Base-by-base conservation (phyloP, 1,284 basidiomycete genomes). In the Porogramme epimiltina region DNA sequence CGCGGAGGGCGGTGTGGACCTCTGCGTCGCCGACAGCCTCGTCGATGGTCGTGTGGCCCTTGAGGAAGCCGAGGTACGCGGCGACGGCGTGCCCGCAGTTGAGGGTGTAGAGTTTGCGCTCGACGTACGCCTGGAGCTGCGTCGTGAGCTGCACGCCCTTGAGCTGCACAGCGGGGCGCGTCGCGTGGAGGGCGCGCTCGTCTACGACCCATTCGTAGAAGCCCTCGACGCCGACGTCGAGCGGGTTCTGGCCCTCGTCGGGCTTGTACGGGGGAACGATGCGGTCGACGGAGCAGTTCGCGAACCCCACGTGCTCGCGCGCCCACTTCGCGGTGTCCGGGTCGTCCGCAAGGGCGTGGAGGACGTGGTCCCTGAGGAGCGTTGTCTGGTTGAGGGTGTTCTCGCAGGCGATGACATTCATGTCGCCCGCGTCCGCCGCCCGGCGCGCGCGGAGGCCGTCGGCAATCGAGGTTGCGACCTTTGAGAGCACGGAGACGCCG, bases 161-260 rank as follows among this genome's bases (percentile, higher is more conserved):
- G 38, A 75, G 62, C n/a, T 61, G 55, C 9, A 69, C 60, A 18
- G 52, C 52, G 20, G 61, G 58, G 16, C 43, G 57, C 34, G 62
- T 62, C 42, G 62, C 66, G 22, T 39, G 54, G 25, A 74, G 66
- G 26, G 62, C 59, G 10, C 48, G 51, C 47, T 63, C 41, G 54
- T 75, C 72, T 6, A 74, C 72, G 36, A 65, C 63, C 73, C 73
- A 75, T 54, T 75, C 73, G 49, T 64, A 72, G 63, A 74, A 75
- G 9, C 62, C 69, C 58, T 75, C 73, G 16, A 74, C 73, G 24
- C 69, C 70, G 40, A 74, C 72, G 55, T 73, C 71, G 28, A 75
- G 69, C 26, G 63, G 58, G 36, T 56, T 56, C 31, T 47, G 51
- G 45, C 42, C 40, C 9, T 41, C 26, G 41, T 66, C 51, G 13